Conservation (phyloP, 306 rosid species). For the Betula pendula region DNA sequence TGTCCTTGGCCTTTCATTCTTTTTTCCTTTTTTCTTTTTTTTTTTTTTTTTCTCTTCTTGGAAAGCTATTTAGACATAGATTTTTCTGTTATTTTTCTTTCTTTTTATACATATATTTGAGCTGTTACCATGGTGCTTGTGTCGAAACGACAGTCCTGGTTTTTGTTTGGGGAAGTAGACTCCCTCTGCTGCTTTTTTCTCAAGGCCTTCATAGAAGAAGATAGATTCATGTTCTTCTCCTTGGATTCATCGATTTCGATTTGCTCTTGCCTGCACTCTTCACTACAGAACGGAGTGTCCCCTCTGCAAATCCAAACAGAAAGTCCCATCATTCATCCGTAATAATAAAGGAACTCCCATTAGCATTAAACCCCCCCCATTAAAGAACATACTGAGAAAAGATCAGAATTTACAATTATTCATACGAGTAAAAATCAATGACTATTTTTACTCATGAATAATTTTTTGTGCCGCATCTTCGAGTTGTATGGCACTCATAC, state of each 20-base stretch:
- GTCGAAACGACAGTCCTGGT: constrained; percentile 52
- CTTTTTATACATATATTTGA: constrained; percentile 25
- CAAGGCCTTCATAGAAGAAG: constrained; percentile 69
- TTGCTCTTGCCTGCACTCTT: constrained; percentile 85
- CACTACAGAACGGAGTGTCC: constrained; percentile 91
- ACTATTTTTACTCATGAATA: too few species aligned
- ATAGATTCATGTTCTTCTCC: constrained; percentile 63
- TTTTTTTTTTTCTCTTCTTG: neutral
- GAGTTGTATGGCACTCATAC: too few species aligned
- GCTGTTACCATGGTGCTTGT: constrained; percentile 85
- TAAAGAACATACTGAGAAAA: neutral
- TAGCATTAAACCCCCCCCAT: neutral
- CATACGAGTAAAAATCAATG: too few species aligned
- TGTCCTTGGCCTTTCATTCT: constrained; percentile 23
- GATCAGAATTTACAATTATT: neutral
- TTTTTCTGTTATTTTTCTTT: neutral
- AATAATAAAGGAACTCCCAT: neutral
- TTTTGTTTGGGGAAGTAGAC: constrained; percentile 56
- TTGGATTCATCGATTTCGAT: constrained; percentile 70
- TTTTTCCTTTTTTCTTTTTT: neutral
- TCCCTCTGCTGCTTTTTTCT: constrained; percentile 71
- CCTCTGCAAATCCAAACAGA: constrained; percentile 56
- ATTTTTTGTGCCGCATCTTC: too few species aligned
- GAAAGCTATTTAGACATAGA: neutral
- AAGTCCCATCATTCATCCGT: constrained; percentile 5